Evolutionary conservation across 2,329 filamentous ascomycete genomes (phyloP).

Genomic region (Sclerotinia borealis): DNA sequence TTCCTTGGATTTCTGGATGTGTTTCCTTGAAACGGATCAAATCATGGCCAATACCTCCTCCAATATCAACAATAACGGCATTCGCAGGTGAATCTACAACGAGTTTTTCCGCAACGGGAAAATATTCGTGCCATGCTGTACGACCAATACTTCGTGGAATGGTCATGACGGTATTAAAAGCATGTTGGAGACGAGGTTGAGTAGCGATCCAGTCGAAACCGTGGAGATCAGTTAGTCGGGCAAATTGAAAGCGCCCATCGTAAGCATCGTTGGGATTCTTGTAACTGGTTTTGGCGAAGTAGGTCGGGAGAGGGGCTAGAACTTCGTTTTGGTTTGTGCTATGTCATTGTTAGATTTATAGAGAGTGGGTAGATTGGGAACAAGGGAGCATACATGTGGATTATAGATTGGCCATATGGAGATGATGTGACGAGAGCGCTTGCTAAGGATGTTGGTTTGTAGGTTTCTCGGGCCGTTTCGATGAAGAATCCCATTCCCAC

Average conservation of each 20-base stretch:
- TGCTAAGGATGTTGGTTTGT: slow-evolving; percentile 5
- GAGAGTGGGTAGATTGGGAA: background rate
- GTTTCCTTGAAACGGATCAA: background rate
- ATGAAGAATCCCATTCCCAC: slow-evolving; percentile 11
- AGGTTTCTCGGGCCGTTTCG: slow-evolving; percentile 6
- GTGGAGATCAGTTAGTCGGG: slow-evolving; percentile 13
- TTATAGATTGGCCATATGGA: background rate
- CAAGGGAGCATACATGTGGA: background rate
- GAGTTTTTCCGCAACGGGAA: slow-evolving; percentile 9
- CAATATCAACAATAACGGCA: slow-evolving; percentile 13
- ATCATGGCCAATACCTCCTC: slow-evolving; percentile 10
- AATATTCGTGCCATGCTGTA: slow-evolving; percentile 12
- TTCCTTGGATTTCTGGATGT: background rate
- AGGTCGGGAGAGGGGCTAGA: slow-evolving; percentile 8
- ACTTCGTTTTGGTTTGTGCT: slow-evolving; percentile 13
- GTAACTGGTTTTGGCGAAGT: slow-evolving; percentile 13
- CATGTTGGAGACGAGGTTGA: slow-evolving; percentile 13
- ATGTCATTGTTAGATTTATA: background rate
- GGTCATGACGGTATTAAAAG: slow-evolving; percentile 16
- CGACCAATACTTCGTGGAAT: slow-evolving; percentile 1
- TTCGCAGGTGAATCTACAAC: slow-evolving; percentile 1
- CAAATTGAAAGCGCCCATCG: slow-evolving; percentile 17
- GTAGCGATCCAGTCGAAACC: slow-evolving; percentile 16
- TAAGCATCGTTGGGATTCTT: slow-evolving; percentile 14
- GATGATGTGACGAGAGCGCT: slow-evolving; percentile 6